Base-by-base conservation (phyloP, 768 basidiomycete genomes). In the Daedaleopsis nitida region DNA sequence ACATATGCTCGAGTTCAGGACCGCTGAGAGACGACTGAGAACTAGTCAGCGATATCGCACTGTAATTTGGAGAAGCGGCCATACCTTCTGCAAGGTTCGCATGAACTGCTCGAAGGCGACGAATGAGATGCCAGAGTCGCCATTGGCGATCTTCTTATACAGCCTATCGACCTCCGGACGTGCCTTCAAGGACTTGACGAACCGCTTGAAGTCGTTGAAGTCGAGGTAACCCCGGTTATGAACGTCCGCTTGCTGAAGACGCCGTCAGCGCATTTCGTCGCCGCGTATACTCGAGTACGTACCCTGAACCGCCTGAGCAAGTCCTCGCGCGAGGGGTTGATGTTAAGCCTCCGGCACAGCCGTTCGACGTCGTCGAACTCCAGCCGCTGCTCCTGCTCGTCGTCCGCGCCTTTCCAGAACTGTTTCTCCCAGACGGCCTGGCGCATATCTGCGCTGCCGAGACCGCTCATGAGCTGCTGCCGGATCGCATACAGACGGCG, bases 181-280 rank as follows among this genome's bases (percentile, higher is more conserved):
- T n/a, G 82, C 79, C 71, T 94, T 96, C 58, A 97, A 81, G 35
- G 86, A 72, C 68, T 88, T 91, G 64, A 96, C 89, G 62, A 98
- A 94, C 13, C 76, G 78, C 65, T 90, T 88, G 72, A 96, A 98
- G 58, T 87, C 88, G 1, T 78, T 63, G 68, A 94, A 94, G 70
- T 93, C 86, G 35, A 97, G 83, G 63, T 81, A 84, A 0, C 83
- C 84, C 1, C 78, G 78, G 1, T 76, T 70, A 52, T 80, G 72
- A 3, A 74, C 71, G 72, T 94, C 91, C 10, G 88, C 86, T 75
- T 82, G 79, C 91, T 93, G 66, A 14, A 13, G n/a, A 5, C 43
- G 44, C 32, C 23, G 19, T 56, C 52, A 52, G 19, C 49, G 12
- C 21, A 23, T 14, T 3, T 11, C 9, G 10, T 19, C 34, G 14